phyloP scores from a whole-genome alignment of 176 grass and related monocot species.

The Oryza brachyantha region DNA sequence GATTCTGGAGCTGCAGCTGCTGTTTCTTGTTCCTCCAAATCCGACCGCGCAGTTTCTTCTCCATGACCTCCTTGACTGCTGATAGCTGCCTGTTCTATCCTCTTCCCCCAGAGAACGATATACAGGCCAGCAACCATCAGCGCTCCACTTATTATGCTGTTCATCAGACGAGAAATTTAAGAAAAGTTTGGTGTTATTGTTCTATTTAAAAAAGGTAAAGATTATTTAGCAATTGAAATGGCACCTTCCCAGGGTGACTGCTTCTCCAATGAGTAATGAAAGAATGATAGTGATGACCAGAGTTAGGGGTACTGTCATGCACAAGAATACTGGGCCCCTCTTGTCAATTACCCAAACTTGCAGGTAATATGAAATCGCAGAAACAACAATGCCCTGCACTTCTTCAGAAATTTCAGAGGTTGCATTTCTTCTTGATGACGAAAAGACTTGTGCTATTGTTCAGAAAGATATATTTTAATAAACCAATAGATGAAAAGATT shows the following conservation, averaged over 20 bases:
- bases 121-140: constrained; percentile 53
- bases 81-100: constrained; percentile 28
- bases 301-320: constrained; percentile 37
- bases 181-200: too few species aligned
- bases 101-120: constrained; percentile 48
- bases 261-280: constrained; percentile 43
- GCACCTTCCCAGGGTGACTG: constrained; percentile 45
- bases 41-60: background rate
- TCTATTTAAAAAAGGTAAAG: background rate
- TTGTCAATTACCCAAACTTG: constrained; percentile 48
- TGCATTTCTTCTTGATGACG: background rate
- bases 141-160: constrained; percentile 41
- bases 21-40: constrained; percentile 26
- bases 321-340: constrained; percentile 47
- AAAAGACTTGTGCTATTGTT: background rate
- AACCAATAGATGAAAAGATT: background rate
- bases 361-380: constrained; percentile 30
- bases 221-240: background rate
- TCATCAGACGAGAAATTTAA: background rate
- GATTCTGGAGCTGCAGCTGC: background rate
- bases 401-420: constrained; percentile 8
- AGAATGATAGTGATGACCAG: constrained; percentile 42
- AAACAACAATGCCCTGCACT: constrained; percentile 28
- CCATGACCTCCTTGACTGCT: background rate
- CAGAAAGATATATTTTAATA: background rate